A percentile compares a stretch with the other conserved stretches of the same genome.
Evolutionary conservation across 2,329 filamentous ascomycete genomes (phyloP).

Genomic region (Fusarium beomiforme): DNA sequence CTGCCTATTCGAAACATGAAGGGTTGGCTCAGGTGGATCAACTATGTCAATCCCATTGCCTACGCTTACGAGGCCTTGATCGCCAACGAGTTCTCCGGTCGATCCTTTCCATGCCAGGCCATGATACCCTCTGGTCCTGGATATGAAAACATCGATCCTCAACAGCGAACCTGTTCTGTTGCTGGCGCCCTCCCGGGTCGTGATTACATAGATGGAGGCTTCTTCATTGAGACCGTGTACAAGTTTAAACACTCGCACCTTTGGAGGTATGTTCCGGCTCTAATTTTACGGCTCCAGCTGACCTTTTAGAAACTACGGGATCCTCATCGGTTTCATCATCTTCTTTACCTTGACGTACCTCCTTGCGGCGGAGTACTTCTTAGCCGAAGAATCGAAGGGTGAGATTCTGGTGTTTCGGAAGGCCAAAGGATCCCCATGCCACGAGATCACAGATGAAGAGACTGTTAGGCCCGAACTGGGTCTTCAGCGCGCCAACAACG

Average conservation of each 20-base stretch:
- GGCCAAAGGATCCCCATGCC: constrained; percentile 58
- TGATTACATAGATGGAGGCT: constrained; percentile 20
- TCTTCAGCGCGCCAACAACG: not conserved
- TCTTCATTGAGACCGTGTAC: constrained; percentile 26
- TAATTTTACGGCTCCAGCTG: not conserved
- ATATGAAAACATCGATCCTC: not conserved
- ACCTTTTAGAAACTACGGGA: constrained; percentile 30
- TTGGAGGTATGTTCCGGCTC: constrained; percentile 52
- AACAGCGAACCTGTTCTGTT: not conserved
- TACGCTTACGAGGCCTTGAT: constrained; percentile 72
- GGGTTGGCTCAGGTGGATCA: constrained; percentile 63
- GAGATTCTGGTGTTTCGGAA: constrained; percentile 51
- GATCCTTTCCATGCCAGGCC: constrained; percentile 56
- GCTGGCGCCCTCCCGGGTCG: constrained; percentile 24
- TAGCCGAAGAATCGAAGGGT: constrained; percentile 20
- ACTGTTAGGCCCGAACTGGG: not conserved
- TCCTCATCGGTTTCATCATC: constrained; percentile 25
- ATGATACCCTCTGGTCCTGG: constrained; percentile 42
- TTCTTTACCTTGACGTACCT: constrained; percentile 29
- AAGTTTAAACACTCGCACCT: constrained; percentile 64
- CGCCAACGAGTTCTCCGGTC: constrained; percentile 67
- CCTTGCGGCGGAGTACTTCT: constrained; percentile 7
- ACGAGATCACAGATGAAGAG: not conserved
- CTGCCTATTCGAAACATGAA: constrained; percentile 60
- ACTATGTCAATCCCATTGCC: constrained; percentile 71